Evolutionary conservation across 2,329 filamentous ascomycete species (phyloP), one percentile per base, ranked within the genome.

Genomic region (Myriosclerotinia scirpicola): DNA sequence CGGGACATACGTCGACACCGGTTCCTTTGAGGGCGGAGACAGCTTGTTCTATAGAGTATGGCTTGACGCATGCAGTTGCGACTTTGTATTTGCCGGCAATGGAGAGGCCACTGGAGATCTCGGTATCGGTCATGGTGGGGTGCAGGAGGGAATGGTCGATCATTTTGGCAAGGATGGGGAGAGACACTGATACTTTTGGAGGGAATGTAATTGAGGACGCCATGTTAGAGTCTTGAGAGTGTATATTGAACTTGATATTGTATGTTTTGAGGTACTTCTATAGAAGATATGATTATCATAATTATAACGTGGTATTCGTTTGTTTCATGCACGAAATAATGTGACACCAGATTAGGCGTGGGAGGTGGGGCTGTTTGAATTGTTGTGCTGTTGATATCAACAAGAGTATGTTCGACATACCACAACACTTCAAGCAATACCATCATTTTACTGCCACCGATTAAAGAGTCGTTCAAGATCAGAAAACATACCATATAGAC

Each of bases 91-190:
- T 76, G 63, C 78, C 80, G 20, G 81, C 77, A 54, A 85, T 79
- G 12, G 76, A 70, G 1, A 87, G 80, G 4, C 85, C 85, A 0
- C 77, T 72, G 1, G 79, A 67, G 60, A 87, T 80, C 1, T 86
- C 82, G 20, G 74, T 74, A 72, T 87, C 85, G 9, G 85, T 87
- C 79, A 88, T 81, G 63, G 84, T 86, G 5, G 86, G 86, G 71
- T 87, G 85, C 0, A 88, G 79, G 20, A 88, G 80, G 15, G 84
- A 87, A 75, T 87, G 85, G 70, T 88, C 85, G 70, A 88, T 87
- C 76, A 80, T 79, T 70, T 83, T 83, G 69, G 83, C 82, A 64
- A 86, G 74, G 67, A 83, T 78, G 44, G 74, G 69, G 0, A 83
- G 74, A 26, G 81, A 80, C n/a, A 83, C 78, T 1, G 71, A 77